A percentile compares a stretch with the other conserved stretches of the same genome.
These are phyloP conservation scores for Fusarium equiseti DNA, from an alignment of 2,329 filamentous ascomycete species.

Conservation along the genomic window DNA sequence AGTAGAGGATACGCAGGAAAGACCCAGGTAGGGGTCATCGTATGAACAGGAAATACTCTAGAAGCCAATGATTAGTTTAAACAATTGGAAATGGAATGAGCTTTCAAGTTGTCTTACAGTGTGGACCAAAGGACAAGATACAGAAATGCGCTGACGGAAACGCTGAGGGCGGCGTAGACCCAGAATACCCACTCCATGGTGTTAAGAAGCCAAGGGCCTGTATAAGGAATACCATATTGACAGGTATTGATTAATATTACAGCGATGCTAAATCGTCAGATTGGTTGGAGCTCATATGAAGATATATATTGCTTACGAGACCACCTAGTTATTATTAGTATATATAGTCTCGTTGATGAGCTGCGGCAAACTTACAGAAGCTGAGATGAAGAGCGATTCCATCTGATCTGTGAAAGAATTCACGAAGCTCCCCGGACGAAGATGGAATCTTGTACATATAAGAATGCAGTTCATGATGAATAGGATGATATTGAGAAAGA, in stretches of 20 bases:
- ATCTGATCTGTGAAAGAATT: conserved; percentile 80
- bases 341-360: conserved; percentile 7
- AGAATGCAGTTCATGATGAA: conserved; percentile 73
- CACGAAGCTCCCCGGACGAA: conserved; percentile 76
- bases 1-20: conserved; percentile 87
- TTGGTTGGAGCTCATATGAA: neutral
- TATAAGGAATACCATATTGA: conserved; percentile 76
- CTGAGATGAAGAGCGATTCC: conserved; percentile 82
- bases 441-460: conserved; percentile 75
- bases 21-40: conserved; percentile 91
- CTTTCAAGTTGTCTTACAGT: conserved; percentile 54
- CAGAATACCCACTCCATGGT: conserved; percentile 78
- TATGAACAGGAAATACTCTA: conserved; percentile 74
- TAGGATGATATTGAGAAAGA: conserved; percentile 72
- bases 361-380: conserved; percentile 60
- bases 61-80: neutral
- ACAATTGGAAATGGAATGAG: neutral
- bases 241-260: conserved; percentile 83
- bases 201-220: conserved; percentile 70
- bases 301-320: conserved; percentile 54
- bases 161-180: conserved; percentile 77
- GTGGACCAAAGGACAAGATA: conserved; percentile 80
- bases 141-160: conserved; percentile 75
- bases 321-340: conserved; percentile 51
- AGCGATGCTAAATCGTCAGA: conserved; percentile 66